These are phyloP conservation scores for Penicillium coffeae DNA, from an alignment of 495 filamentous ascomycete species.

Conservation along the genomic window DNA sequence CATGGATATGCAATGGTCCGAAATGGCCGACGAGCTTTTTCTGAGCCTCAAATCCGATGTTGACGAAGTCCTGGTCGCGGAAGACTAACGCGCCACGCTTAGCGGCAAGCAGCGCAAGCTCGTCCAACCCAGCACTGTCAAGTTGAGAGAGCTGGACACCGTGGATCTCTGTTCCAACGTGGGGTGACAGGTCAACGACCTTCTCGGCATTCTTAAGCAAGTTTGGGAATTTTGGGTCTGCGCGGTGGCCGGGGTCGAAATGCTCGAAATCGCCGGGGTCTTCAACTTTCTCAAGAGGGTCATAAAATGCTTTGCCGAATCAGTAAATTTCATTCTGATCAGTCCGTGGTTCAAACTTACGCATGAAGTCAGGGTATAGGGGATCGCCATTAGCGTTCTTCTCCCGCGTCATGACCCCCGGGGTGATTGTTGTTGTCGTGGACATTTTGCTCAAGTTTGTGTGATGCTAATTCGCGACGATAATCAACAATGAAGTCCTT, in stretches of 20 bases:
- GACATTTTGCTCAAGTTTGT: too few relatives aligned
- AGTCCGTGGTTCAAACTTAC: not conserved
- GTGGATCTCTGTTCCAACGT: slow-evolving; percentile 2
- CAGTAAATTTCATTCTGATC: too few relatives aligned
- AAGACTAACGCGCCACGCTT: slow-evolving; percentile 1
- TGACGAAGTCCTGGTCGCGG: slow-evolving; percentile 1
- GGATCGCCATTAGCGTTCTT: slow-evolving; percentile 5
- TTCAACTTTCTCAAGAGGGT: slow-evolving; percentile 3
- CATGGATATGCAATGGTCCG: slow-evolving; percentile 2
- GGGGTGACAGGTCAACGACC: not conserved
- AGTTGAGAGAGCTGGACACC: slow-evolving; percentile 1
- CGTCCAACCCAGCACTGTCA: not conserved
- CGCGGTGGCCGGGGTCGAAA: slow-evolving; percentile 3
- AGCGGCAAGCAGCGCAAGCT: slow-evolving; percentile 1
- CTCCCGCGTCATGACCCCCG: not conserved
- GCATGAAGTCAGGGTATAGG: slow-evolving; percentile 5
- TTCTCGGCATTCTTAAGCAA: not conserved
- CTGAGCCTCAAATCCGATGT: slow-evolving; percentile 2
- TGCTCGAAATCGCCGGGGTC: not conserved
- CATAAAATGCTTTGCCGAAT: slow-evolving; percentile 1
- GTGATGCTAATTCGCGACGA: too few relatives aligned
- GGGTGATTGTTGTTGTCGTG: not conserved
- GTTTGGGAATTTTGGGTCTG: not conserved
- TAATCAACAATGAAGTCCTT: too few relatives aligned
- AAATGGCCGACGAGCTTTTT: not conserved